Conservation (phyloP, 2,329 filamentous ascomycete species). For the Ophiostoma fasciatum region DNA sequence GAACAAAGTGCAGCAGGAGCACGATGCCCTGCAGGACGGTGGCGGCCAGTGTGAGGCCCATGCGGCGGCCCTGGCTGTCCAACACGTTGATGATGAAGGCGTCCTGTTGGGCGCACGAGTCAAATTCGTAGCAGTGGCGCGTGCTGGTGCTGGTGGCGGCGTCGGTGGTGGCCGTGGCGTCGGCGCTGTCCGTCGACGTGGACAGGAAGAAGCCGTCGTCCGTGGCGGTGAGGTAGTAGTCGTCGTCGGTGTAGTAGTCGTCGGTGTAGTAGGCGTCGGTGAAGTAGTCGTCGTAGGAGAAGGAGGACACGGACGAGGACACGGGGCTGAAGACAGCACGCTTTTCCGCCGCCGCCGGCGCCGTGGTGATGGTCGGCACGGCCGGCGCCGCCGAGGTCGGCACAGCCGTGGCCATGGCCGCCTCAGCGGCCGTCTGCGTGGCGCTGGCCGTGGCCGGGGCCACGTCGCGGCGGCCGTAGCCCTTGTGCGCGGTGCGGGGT, state of each 20-base stretch:
- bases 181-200: background rate
- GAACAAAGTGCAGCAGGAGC: constrained; percentile 24
- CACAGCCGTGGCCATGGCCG: too few relatives aligned
- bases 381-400: too few relatives aligned
- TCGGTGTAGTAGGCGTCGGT: background rate
- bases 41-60: background rate
- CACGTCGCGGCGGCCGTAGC: background rate
- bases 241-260: background rate
- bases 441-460: background rate
- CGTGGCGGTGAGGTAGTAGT: background rate
- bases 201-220: background rate
- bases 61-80: background rate
- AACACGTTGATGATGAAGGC: constrained; percentile 7
- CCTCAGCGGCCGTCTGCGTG: too few relatives aligned
- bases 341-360: too few relatives aligned
- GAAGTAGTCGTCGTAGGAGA: background rate
- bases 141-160: background rate
- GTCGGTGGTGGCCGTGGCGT: background rate
- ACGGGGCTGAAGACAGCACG: too few relatives aligned
- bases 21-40: constrained; percentile 25
- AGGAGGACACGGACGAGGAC: too few relatives aligned
- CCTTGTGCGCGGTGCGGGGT: background rate
- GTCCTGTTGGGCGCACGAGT: constrained; percentile 10
- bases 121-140: constrained; percentile 5
- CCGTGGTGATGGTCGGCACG: too few relatives aligned